phyloP scores from a whole-genome alignment of 306 rosid genomes.

The Oemleria cerasiformis region DNA sequence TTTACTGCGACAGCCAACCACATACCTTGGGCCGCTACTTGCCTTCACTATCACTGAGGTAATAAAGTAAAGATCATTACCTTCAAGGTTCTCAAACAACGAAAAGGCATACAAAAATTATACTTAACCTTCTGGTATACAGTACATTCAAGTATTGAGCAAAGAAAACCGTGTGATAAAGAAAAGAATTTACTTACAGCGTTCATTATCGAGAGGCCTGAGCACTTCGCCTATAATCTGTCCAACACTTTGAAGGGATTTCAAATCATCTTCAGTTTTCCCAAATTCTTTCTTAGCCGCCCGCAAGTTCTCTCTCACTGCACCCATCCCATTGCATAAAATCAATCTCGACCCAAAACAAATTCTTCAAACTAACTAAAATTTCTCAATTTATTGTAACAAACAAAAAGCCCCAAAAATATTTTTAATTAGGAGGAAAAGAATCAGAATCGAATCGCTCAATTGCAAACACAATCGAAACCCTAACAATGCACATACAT shows the following conservation, averaged over 20 bases:
- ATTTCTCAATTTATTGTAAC: background rate
- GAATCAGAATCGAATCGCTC: background rate
- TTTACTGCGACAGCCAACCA: conserved; percentile 93
- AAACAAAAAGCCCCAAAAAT: background rate
- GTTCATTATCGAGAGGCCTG: conserved; percentile 92
- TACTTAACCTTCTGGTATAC: no score
- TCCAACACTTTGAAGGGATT: conserved; percentile 95
- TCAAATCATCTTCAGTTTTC: conserved; percentile 97
- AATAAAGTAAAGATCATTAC: conserved; percentile 20
- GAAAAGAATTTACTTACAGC: conserved; percentile 39
- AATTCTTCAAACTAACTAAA: background rate
- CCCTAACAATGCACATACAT: background rate
- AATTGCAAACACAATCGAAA: conserved; percentile 1
- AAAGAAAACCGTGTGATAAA: background rate
- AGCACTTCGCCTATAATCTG: conserved; percentile 97
- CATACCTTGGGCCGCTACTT: conserved; percentile 92
- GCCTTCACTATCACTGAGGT: conserved; percentile 89
- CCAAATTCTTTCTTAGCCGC: conserved; percentile 78
- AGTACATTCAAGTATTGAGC: background rate
- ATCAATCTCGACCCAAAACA: background rate
- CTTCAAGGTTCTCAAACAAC: background rate
- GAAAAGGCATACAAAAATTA: background rate
- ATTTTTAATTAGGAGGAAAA: background rate
- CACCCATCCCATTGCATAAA: conserved; percentile 14
- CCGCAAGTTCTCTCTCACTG: conserved; percentile 83